Conservation (phyloP, 257 asterid species). For the Solanum chaucha region DNA sequence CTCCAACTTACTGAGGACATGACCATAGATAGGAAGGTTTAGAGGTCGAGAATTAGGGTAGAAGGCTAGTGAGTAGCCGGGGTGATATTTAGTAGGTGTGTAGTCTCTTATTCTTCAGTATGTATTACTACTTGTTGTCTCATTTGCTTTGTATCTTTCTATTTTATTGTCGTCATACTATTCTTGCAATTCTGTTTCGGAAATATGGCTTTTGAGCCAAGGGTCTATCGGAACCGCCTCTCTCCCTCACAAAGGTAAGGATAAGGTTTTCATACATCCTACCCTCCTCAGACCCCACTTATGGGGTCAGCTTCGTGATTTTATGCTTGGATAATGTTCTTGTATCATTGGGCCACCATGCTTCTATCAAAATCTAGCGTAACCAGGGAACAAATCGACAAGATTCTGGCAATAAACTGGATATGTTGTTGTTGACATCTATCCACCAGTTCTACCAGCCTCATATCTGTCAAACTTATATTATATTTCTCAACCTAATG, state of each 20-base stretch:
- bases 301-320: not conserved
- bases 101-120: not conserved
- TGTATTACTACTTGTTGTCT: not conserved
- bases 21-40: not conserved
- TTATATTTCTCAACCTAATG: not conserved
- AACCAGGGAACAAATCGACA: not conserved
- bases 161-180: not conserved
- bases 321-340: not conserved
- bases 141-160: not conserved
- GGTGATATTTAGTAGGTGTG: not conserved
- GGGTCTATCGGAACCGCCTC: not conserved
- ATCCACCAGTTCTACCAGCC: not conserved
- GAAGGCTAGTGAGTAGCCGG: not conserved
- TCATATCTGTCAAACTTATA: not conserved
- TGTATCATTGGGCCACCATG: not conserved
- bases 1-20: not conserved
- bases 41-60: not conserved
- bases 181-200: not conserved
- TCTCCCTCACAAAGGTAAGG: not conserved
- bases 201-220: not conserved
- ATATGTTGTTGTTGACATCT: not conserved
- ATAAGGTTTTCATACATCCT: not conserved
- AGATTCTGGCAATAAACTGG: not conserved
- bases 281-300: too few relatives aligned
- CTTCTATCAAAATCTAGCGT: not conserved